These are phyloP conservation scores for Mucor velutinosus DNA, from an alignment of 371 early-diverging fungal species.

Conservation along the genomic window DNA sequence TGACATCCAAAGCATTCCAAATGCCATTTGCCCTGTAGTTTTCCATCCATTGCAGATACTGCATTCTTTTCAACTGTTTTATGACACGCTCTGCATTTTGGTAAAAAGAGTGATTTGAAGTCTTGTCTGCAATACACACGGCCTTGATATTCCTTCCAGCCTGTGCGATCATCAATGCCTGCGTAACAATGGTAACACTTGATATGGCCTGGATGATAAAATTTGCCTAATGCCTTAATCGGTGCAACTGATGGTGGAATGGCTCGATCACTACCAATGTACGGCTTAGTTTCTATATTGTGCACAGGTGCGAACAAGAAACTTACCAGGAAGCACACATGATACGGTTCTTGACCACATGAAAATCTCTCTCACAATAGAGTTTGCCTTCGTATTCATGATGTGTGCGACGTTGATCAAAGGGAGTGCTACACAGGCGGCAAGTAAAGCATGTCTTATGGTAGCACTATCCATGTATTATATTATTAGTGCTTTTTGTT, in stretches of 20 bases:
- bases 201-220: constrained; percentile 72
- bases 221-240: constrained; percentile 63
- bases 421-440: constrained; percentile 62
- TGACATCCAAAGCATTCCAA: constrained; percentile 57
- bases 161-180: constrained; percentile 68
- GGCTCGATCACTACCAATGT: constrained; percentile 35
- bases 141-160: constrained; percentile 74
- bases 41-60: constrained; percentile 77
- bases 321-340: constrained; percentile 59
- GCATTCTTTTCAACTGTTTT: constrained; percentile 73
- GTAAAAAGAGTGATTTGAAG: constrained; percentile 64
- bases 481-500: neutral
- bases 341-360: constrained; percentile 51
- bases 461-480: constrained; percentile 33
- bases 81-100: constrained; percentile 71
- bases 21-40: constrained; percentile 84
- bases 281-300: neutral
- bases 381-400: constrained; percentile 66
- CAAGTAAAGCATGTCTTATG: constrained; percentile 64
- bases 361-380: constrained; percentile 73
- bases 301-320: neutral
- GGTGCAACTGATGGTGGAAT: constrained; percentile 50
- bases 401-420: constrained; percentile 64
- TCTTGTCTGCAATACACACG: constrained; percentile 79
- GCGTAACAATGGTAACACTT: constrained; percentile 68